phyloP scores from a whole-genome alignment of 116 monocot species.

The Cymodocea nodosa region DNA sequence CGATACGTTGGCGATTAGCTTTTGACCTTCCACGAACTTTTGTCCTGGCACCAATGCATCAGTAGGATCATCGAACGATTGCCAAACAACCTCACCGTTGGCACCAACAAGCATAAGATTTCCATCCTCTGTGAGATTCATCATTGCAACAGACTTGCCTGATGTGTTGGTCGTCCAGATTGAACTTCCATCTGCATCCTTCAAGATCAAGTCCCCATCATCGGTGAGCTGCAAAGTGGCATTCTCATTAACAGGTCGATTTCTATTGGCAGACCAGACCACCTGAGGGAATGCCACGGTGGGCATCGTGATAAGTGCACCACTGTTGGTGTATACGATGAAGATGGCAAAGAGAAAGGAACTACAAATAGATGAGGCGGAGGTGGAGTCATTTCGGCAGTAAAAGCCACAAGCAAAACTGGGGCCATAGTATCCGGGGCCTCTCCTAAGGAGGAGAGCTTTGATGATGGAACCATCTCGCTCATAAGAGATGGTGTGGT shows the following conservation, averaged over 20 bases:
- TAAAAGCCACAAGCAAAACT: conserved; percentile 5
- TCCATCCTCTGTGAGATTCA: no score
- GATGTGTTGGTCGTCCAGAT: conserved; percentile 24
- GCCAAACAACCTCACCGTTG: no score
- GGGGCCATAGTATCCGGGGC: background rate
- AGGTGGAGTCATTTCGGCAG: background rate
- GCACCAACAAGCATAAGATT: no score
- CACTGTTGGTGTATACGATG: conserved; percentile 9
- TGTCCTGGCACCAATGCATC: no score
- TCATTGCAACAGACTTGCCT: conserved; percentile 16
- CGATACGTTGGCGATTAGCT: no score
- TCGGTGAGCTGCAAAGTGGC: conserved; percentile 14
- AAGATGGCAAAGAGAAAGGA: conserved; percentile 11
- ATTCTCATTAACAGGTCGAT: no score
- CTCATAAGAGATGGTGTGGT: background rate
- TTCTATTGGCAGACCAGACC: conserved; percentile 32
- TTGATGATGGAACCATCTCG: conserved; percentile 2
- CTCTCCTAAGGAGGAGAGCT: background rate
- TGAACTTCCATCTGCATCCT: conserved; percentile 9
- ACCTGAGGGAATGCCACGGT: conserved; percentile 7
- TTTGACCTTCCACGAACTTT: no score
- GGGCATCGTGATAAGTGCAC: background rate
- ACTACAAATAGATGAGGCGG: no score
- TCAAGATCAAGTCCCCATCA: conserved; percentile 19
- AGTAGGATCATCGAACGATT: no score